Evolutionary conservation across 1,284 basidiomycete species (phyloP), one percentile per base, ranked within the genome.

Genomic region (Naganishia albida): DNA sequence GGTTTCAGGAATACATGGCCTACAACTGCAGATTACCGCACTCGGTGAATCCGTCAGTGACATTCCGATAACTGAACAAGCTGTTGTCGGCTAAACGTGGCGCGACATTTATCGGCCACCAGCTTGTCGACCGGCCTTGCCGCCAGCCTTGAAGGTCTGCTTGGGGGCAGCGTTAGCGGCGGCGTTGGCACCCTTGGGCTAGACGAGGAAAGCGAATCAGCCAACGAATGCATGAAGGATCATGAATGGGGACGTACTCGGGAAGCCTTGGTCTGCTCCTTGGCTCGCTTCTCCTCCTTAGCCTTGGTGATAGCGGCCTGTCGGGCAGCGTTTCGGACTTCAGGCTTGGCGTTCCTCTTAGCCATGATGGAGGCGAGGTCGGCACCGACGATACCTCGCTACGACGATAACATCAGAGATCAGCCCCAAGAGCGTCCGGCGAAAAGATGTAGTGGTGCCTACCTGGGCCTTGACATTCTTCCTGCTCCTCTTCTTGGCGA

Each of bases 401-500:
- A 55, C 25, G n/a, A 10, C 25, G 25, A 56, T 39, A n/a, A 34
- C 20, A 30, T 53, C 7, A 66, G 42, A n/a, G 16, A 30, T 62
- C 42, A 12, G 3, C 18, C 7, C n/a, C 12, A 8, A 7, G n/a
- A 23, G 23, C 13, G n/a, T n/a, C n/a, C n/a, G n/a, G n/a, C n/a
- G n/a, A n/a, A 43, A 3, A 18, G 18, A 12, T 4, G 6, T 3
- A 28, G 43, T 20, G 1, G 15, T 23, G 74, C 78, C 62, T 67
- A 80, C 78, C 76, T 79, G 78, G 85, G 93, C 89, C 86, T 99
- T 99, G 78, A 98, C 92, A 70, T 92, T 94, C 82, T 89, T 89
- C 82, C 94, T 90, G 67, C 91, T 91, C 74, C 94, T 90, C 86
- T 96, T 97, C 93, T 98, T 99, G 78, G 93, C 91, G 64, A 94